Evolutionary conservation across 1,139 yeast species (phyloP).

Genomic region (Pichia sp.): DNA sequence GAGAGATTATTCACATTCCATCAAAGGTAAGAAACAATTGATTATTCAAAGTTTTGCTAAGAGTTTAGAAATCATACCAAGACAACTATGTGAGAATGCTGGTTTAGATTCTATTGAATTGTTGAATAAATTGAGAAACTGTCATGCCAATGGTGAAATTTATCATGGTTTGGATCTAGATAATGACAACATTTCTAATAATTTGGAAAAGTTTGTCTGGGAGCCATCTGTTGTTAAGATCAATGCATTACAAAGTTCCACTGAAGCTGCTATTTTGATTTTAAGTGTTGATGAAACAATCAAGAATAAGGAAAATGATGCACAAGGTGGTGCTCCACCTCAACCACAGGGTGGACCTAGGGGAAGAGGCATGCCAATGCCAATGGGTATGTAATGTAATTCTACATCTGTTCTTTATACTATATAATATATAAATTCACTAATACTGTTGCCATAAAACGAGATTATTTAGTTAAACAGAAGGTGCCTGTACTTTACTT

Average conservation of each 20-base stretch:
- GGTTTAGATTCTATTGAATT: constrained; percentile 95
- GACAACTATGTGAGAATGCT: constrained; percentile 96
- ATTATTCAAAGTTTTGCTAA: constrained; percentile 88
- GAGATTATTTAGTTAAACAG: too few relatives aligned
- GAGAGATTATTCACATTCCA: constrained; percentile 77
- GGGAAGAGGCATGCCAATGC: constrained; percentile 55
- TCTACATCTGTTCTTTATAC: too few relatives aligned
- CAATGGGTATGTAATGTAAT: constrained; percentile 11
- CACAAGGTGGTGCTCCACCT: constrained; percentile 27
- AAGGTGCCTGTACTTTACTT: too few relatives aligned
- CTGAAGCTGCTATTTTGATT: constrained; percentile 94
- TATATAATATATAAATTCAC: background rate
- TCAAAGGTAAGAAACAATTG: constrained; percentile 94
- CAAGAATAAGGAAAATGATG: constrained; percentile 58
- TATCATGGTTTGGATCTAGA: constrained; percentile 94
- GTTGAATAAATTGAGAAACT: constrained; percentile 82
- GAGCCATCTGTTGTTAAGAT: constrained; percentile 93
- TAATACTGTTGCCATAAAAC: background rate
- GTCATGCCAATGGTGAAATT: constrained; percentile 86
- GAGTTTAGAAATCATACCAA: constrained; percentile 91
- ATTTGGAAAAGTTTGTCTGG: constrained; percentile 87
- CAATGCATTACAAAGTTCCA: constrained; percentile 91
- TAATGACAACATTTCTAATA: constrained; percentile 74
- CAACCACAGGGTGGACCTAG: constrained; percentile 26
- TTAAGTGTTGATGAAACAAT: constrained; percentile 94